These are phyloP conservation scores for Gaeumannomyces sp. DNA, from an alignment of 2,329 filamentous ascomycete genomes.

Conservation along the genomic window DNA sequence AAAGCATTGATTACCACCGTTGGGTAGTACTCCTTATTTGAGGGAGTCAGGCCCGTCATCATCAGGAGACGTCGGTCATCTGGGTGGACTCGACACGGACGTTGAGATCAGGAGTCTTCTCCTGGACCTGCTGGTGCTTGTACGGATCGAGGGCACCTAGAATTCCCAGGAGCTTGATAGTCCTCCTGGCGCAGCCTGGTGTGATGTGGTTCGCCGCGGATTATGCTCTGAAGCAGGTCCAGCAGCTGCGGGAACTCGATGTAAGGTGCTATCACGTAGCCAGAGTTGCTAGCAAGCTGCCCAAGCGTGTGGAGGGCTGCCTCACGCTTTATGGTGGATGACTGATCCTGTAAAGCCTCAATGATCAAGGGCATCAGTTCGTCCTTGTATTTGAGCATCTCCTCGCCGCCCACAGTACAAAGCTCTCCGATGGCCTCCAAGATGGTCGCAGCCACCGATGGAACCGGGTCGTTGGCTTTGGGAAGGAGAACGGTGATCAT, in stretches of 20 bases:
- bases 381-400: constrained; percentile 88
- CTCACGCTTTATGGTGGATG: constrained; percentile 82
- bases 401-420: constrained; percentile 85
- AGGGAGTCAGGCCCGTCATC: constrained; percentile 94
- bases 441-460: constrained; percentile 90
- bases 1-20: constrained; percentile 97
- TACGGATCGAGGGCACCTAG: constrained; percentile 93
- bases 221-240: constrained; percentile 87
- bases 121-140: constrained; percentile 88
- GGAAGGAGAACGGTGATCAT: constrained; percentile 94
- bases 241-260: constrained; percentile 90
- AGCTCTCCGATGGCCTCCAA: constrained; percentile 91
- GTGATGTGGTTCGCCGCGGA: constrained; percentile 80
- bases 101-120: constrained; percentile 78
- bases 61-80: constrained; percentile 94
- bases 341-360: constrained; percentile 87
- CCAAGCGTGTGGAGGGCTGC: constrained; percentile 86
- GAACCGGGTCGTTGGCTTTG: constrained; percentile 78
- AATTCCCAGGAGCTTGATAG: constrained; percentile 94
- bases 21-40: constrained; percentile 96
- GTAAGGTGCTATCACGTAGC: constrained; percentile 96
- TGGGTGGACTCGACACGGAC: constrained; percentile 55
- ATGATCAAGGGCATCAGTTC: constrained; percentile 93
- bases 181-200: constrained; percentile 83
- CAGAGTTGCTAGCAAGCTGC: constrained; percentile 89